A percentile compares a stretch with the other conserved stretches of the same genome.
Evolutionary conservation across 139 green algal species (phyloP).

Genomic region (Micractinium conductrix): DNA sequence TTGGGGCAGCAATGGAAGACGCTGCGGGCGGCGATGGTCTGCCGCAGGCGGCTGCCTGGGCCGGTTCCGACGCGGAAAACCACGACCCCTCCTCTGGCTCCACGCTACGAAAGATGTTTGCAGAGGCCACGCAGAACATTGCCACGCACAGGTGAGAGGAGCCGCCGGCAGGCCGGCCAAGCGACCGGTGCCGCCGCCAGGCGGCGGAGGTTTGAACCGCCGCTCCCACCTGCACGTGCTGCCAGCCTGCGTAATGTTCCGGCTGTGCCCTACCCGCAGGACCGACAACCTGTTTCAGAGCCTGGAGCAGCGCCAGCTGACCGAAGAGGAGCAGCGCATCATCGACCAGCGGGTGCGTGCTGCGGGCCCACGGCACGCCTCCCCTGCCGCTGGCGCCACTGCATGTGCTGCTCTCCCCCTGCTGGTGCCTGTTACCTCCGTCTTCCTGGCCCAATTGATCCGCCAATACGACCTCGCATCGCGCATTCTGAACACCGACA

Average conservation of each 20-base stretch:
- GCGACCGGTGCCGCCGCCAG: neutral
- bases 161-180: neutral
- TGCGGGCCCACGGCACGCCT: too few species aligned
- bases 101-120: conserved; percentile 42
- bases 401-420: neutral
- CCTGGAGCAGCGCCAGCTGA: conserved; percentile 78
- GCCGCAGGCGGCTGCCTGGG: too few species aligned
- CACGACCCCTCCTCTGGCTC: too few species aligned
- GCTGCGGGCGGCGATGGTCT: too few species aligned
- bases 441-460: too few species aligned
- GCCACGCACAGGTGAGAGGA: conserved; percentile 34
- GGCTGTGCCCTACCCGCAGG: conserved; percentile 45
- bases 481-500: too few species aligned
- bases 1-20: too few species aligned
- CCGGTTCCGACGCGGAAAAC: conserved; percentile 23
- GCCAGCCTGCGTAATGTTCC: too few species aligned
- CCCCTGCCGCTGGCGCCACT: neutral
- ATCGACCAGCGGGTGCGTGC: conserved; percentile 74
- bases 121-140: conserved; percentile 34
- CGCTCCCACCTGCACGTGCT: neutral
- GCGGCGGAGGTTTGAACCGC: neutral
- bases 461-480: too few species aligned
- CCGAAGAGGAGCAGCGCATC: conserved; percentile 76
- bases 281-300: conserved; percentile 82
- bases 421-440: too few species aligned